Evolutionary conservation across 2,329 filamentous ascomycete genomes (phyloP), one percentile per base, ranked within the genome.

Genomic region (Septoria linicola): DNA sequence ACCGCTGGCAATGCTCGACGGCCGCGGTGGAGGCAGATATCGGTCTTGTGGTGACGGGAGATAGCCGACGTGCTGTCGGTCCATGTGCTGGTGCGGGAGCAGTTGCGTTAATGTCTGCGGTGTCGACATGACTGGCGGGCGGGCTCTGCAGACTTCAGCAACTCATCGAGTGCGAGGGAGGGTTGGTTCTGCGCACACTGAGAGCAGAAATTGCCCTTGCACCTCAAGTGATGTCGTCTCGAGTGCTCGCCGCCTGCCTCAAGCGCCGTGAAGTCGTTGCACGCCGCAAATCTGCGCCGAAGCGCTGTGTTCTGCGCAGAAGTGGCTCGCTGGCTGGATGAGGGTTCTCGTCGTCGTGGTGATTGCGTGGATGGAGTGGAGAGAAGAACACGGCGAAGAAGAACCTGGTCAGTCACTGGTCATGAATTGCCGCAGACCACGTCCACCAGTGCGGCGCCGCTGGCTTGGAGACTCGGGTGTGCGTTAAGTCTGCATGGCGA

Each of bases 71-170:
- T 58, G 58, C 51, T 66, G 63, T 37, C 60, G 58, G 55, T 66
- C 60, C 41, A 64, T 61, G 49, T 67, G 59, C 54, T 65, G 58
- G 45, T 65, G 64, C 40, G 63, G 62, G 45, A 63, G 55, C 53
- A 60, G 60, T 59, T 65, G 64, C 27, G 60, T 62, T 46, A 68
- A 62, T 49, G 61, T 67, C 56, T 61, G 61, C 41, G 59, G 65
- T 39, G 60, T 68, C 47, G 60, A 67, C 64, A 61, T 66, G 57
- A 48, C 35, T 30, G 16, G 8, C 17, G 7, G 16, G 8, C 17
- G 7, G 23, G 34, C 23, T 17, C 20, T 21, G 17, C 25, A 5
- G 23, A 5, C 23, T 27, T 27, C 44, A 19, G 34, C 25, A 39
- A 39, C 32, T 36, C 44, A 40, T 47, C 21, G 35, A 47, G 21